Base-by-base conservation (phyloP, 1,284 basidiomycete species). In the Mycosarcoma mackinlayi region DNA sequence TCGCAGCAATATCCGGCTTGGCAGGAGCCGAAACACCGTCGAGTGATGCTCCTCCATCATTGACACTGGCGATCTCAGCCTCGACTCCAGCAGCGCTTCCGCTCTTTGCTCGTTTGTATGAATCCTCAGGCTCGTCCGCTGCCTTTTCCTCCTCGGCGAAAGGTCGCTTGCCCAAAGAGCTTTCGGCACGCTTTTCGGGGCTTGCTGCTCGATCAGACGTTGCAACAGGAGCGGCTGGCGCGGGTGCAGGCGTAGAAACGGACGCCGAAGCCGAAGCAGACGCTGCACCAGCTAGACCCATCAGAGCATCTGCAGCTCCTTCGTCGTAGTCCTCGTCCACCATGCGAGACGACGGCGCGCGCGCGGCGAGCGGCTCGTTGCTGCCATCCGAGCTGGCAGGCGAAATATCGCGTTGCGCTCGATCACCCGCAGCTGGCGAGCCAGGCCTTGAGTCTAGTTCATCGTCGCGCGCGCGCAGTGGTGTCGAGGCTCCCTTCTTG, bases 261-360 rank as follows among this genome's bases (percentile, higher is more conserved):
- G 28, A 11, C 23, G 38, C 28, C 21, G 48, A 31, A 30, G 44
- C 27, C n/a, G 69, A 63, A 7, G 52, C 63, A 28, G 64, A 64
- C 19, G 79, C 79, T 8, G 80, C 80, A 19, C 80, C 79, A 9
- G 79, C 80, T 4, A 82, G 71, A 21, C 80, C 80, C 76, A 82
- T 79, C 11, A 82, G 66, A 4, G 80, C 79, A 55, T 80, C 77
- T 0, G 79, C 80, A 25, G 80, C 80, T 11, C 79, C 75, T 30
- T 80, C 75, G 47, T 82, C 79, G 39, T 82, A 81, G 54, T 80
- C 74, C 58, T 81, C 78, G 45, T 80, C 78, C 14, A 80, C 69
- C 39, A 69, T 64, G 28, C 80, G 66, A 23, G 59, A 66, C 4
- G 72, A 58, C 3, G 61, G 61, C 4, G 46, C 64, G 14, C 51